Evolutionary conservation across 345 rosid species (phyloP), one percentile per base, ranked within the genome.

Genomic region (Hibiscus syriacus): DNA sequence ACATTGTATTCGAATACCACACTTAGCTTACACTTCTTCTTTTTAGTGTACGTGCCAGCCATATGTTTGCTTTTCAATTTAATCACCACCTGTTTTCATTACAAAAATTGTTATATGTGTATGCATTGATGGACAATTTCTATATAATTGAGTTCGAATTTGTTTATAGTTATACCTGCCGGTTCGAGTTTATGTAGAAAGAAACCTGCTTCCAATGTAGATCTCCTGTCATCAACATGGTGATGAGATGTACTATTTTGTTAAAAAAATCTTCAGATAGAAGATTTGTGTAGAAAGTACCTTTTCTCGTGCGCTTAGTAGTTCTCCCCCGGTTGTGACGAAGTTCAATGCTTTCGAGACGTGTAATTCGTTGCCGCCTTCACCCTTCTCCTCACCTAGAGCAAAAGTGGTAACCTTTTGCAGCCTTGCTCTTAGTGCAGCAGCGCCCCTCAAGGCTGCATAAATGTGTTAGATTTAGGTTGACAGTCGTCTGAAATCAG

Each of bases 231-330:
- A 76, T 73, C 65, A 73, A 70, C n/a, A 52, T 6, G n/a, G 17
- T 14, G 5, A 43, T 43, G 48, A 43, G 73, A 20, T 65, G 54
- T 36, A 55, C n/a, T 64, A 12, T 23, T 20, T 60, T 14, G 19
- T 23, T 56, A 41, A 17, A 16, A 13, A 43, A 57, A 14, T 2
- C 7, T 69, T 8, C 9, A 14, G 70, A 16, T n/a, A 17, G 36
- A 45, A 14, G 29, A 13, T 36, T 16, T 39, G 19, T 46, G 36
- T 19, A 23, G 71, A 19, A n/a, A 62, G n/a, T 74, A 90, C 98
- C 98, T 90, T 92, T 88, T 75, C 98, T 87, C 55, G 98, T 92
- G 30, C 89, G 88, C 82, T 92, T 92, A 90, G 87, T 54, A 92
- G 92, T 71, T 90, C 97, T 61, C 86, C 98, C 14, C 98, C 97